Percentiles rank a stretch among this genome's conserved stretches.
phyloP scores from a whole-genome alignment of 129 eudicot genomes.

The Kitagawia praeruptora region DNA sequence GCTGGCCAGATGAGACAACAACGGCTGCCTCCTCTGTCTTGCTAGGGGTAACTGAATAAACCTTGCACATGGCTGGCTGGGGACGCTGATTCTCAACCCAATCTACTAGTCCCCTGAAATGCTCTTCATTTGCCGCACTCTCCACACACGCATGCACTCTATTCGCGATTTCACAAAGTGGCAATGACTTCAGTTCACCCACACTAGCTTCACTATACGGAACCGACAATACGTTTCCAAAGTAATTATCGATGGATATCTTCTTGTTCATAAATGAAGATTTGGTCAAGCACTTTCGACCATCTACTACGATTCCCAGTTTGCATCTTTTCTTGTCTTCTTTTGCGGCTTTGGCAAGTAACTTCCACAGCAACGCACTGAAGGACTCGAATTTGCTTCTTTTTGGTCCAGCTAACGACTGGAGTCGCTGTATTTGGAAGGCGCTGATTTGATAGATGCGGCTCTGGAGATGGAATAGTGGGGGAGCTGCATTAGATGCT shows the following conservation, averaged over 20 bases:
- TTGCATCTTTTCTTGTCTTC: background rate
- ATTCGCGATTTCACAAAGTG: conserved; percentile 13
- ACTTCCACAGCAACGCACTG: conserved; percentile 43
- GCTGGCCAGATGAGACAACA: conserved; percentile 80
- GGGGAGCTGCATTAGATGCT: background rate
- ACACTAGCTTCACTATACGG: conserved; percentile 13
- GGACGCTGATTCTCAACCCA: conserved; percentile 31
- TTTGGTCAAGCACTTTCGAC: background rate
- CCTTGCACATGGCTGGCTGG: conserved; percentile 5
- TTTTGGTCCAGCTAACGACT: conserved; percentile 8
- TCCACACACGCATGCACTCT: conserved; percentile 19
- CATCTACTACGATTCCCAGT: conserved; percentile 20
- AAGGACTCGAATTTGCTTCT: conserved; percentile 32
- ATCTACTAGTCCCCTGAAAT: conserved; percentile 26
- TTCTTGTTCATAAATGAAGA: background rate
- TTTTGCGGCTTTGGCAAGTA: background rate
- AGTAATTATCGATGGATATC: background rate
- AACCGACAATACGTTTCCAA: conserved; percentile 34
- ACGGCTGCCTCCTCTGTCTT: conserved; percentile 22
- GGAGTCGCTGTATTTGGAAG: conserved; percentile 21
- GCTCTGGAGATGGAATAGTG: conserved; percentile 10
- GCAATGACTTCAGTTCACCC: conserved; percentile 13
- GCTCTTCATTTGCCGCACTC: conserved; percentile 17
- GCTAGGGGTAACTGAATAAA: background rate
- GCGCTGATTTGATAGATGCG: conserved; percentile 30